Evolutionary conservation across 2,329 filamentous ascomycete genomes (phyloP), one percentile per base, ranked within the genome.

Genomic region (Trichocomaceae sp.): DNA sequence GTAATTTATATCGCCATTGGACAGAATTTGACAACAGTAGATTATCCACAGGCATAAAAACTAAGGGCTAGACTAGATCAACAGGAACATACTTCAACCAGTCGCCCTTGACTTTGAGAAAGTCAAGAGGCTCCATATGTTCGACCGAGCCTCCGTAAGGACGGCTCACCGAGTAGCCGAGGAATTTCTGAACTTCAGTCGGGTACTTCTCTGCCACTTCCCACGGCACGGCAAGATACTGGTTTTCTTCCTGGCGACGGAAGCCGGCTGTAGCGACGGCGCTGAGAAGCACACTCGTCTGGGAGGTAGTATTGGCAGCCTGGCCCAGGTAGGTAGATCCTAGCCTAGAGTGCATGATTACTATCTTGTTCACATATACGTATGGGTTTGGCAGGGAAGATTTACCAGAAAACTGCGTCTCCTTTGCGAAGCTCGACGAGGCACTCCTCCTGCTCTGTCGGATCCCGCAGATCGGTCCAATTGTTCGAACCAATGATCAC

Each of bases 1-100:
- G n/a, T n/a, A n/a, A n/a, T n/a, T n/a, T n/a, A n/a, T n/a, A n/a
- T n/a, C n/a, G n/a, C n/a, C n/a, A n/a, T n/a, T n/a, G n/a, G n/a
- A n/a, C n/a, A n/a, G n/a, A n/a, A n/a, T n/a, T n/a, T 26, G 23
- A 26, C 23, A 26, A 7, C 23, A 3, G 23, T 7, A 26, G 23
- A 26, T n/a, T n/a, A n/a, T n/a, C n/a, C n/a, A n/a, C n/a, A 26
- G 7, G 23, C 23, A 26, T 26, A 26, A 3, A 26, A 26, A 26
- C 23, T 26, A n/a, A n/a, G n/a, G n/a, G n/a, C n/a, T 26, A 26
- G 3, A 77, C 83, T 22, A 45, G 42, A 23, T 45, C 42, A 6
- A 45, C 42, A 5, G 42, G 42, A 20, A 45, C 19, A 45, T 45
- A 45, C 42, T 45, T 45, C 10, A 19, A 45, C 42, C 42, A 45